Evolutionary conservation across 1,284 basidiomycete species (phyloP).

Genomic region (Exobasidium cylindrosporum): DNA sequence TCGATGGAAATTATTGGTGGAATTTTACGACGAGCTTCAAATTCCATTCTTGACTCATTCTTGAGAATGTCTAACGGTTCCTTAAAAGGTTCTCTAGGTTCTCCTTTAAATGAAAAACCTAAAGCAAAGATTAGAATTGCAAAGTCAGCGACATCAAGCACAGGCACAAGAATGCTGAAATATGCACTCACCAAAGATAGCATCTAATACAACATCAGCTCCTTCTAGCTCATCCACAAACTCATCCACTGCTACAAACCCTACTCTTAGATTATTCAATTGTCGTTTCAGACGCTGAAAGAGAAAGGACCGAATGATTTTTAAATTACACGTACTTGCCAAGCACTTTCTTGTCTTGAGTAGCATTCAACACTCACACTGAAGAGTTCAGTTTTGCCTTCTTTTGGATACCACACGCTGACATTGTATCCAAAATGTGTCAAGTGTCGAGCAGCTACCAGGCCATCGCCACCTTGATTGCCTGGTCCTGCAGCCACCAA

Average conservation of each 20-base stretch:
- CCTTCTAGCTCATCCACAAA: slow-evolving; percentile 62
- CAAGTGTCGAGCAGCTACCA: slow-evolving; percentile 92
- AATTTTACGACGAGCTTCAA: slow-evolving; percentile 23
- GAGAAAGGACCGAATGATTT: neutral
- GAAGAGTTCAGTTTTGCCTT: slow-evolving; percentile 46
- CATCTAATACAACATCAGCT: slow-evolving; percentile 84
- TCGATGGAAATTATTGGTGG: slow-evolving; percentile 64
- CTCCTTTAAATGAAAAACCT: slow-evolving; percentile 81
- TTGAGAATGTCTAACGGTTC: slow-evolving; percentile 67
- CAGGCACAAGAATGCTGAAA: neutral
- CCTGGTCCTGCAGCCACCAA: slow-evolving; percentile 94
- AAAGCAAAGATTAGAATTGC: neutral
- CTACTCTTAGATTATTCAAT: slow-evolving; percentile 81
- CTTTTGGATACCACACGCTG: slow-evolving; percentile 48
- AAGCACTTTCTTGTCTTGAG: neutral
- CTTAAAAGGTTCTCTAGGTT: slow-evolving; percentile 82
- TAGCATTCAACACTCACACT: slow-evolving; percentile 15
- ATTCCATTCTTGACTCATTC: slow-evolving; percentile 44
- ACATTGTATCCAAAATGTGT: slow-evolving; percentile 50
- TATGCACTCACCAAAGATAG: slow-evolving; percentile 71
- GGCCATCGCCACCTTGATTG: slow-evolving; percentile 79
- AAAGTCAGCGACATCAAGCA: neutral
- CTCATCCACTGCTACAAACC: slow-evolving; percentile 58
- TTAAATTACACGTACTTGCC: too few relatives aligned
- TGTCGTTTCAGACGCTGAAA: slow-evolving; percentile 73